Evolutionary conservation across 208 protist species (phyloP).

Genomic region (Crithidia sp.): DNA sequence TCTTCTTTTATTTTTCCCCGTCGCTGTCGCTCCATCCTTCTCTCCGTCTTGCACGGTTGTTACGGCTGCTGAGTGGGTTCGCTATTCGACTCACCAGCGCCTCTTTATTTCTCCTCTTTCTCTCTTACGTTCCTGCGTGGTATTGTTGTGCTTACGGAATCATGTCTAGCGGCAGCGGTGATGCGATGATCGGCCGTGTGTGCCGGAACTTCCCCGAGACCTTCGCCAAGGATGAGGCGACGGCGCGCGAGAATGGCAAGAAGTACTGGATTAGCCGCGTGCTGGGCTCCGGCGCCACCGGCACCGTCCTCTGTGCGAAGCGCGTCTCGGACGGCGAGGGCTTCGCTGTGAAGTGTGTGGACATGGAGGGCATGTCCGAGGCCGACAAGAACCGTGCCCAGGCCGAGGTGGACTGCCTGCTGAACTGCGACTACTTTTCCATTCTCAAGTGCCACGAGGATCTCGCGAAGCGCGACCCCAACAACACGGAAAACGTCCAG

Average conservation of each 20-base stretch:
- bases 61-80: too few species aligned
- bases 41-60: too few species aligned
- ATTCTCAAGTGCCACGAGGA: conserved; percentile 87
- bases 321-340: conserved; percentile 56
- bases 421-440: conserved; percentile 79
- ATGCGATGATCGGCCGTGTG: conserved; percentile 79
- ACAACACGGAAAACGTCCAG: conserved; percentile 51
- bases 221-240: conserved; percentile 76
- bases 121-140: background rate
- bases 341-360: conserved; percentile 76
- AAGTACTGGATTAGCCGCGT: conserved; percentile 86
- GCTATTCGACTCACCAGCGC: too few species aligned
- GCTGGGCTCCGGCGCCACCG: conserved; percentile 68
- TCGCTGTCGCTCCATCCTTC: too few species aligned
- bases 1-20: conserved; percentile 12
- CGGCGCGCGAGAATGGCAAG: conserved; percentile 53
- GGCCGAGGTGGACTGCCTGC: conserved; percentile 73
- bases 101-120: conserved; percentile 3
- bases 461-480: conserved; percentile 56
- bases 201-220: conserved; percentile 65
- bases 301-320: conserved; percentile 65
- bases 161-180: conserved; percentile 55
- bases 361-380: conserved; percentile 80
- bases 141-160: background rate
- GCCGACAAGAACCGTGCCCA: conserved; percentile 70